Evolutionary conservation across 1,284 basidiomycete genomes (phyloP), one percentile per base, ranked within the genome.

Genomic region (Pseudozyma tsukubaensis): DNA sequence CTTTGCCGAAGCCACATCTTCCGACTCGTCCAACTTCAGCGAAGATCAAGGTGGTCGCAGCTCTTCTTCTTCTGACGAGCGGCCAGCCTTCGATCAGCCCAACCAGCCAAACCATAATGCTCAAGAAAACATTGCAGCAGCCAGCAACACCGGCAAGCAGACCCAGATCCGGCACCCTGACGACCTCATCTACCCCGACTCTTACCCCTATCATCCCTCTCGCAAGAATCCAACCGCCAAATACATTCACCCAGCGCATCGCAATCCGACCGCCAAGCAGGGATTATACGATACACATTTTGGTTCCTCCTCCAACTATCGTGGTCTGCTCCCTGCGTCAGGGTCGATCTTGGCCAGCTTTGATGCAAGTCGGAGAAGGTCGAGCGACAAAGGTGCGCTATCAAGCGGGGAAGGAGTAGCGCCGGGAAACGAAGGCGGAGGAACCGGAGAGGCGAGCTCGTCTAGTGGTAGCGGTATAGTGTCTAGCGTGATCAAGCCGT

Each of bases 231-330:
- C 60, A 1, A 59, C 63, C 24, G 50, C 47, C 1, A 60, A 49
- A 19, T 75, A 50, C 52, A 65, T 75, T n/a, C 39, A 66, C 34
- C 68, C 72, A 34, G 78, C 72, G 3, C 75, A 79, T 40, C 56
- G 77, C 21, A 77, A 78, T 35, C 72, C 77, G 0, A 78, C 77
- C 10, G 72, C 72, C n/a, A 78, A 72, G 44, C 77, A 79, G 47
- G 77, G 76, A 3, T 76, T 79, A 56, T 79, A 79, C 44, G 77
- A 79, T 49, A 72, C 77, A 0, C 77, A 79, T 42, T 78, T 79
- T 29, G 77, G 72, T 19, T 66, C 67, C 2, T 70, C 65, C 8
- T 73, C 71, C 54, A 68, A 68, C 37, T 73, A 73, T n/a, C 64
- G 60, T 11, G 60, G 65, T 7, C 32, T 63, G 10, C 50, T 73